These are phyloP conservation scores for Triticum dicoccoides DNA, from an alignment of 176 grass and related monocot species.

Conservation along the genomic window DNA sequence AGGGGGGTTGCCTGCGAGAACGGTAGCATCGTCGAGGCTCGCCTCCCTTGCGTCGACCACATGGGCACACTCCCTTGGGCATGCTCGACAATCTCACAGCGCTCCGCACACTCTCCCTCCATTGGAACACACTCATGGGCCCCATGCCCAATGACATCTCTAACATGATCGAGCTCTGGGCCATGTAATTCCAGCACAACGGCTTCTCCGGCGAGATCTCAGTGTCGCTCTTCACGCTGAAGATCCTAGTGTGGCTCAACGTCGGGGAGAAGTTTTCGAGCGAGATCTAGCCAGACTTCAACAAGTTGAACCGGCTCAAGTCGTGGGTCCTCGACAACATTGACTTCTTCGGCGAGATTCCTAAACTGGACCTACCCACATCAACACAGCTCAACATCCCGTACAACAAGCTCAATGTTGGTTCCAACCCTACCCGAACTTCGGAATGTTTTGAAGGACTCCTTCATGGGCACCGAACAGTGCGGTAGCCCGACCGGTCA, in stretches of 20 bases:
- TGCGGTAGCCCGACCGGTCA: too few species aligned
- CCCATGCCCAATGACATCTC: slow-evolving; percentile 60
- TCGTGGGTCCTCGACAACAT: too few species aligned
- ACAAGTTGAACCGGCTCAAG: slow-evolving; percentile 58
- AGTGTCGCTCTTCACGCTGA: slow-evolving; percentile 45
- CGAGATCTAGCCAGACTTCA: slow-evolving; percentile 56
- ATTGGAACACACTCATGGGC: slow-evolving; percentile 67
- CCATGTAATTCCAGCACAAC: slow-evolving; percentile 81
- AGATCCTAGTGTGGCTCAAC: slow-evolving; percentile 81
- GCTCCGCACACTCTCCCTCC: slow-evolving; percentile 73
- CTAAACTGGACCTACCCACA: too few species aligned
- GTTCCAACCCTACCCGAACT: too few species aligned
- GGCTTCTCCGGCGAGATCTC: slow-evolving; percentile 58
- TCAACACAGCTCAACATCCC: too few species aligned
- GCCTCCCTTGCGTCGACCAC: too few species aligned
- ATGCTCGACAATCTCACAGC: slow-evolving; percentile 63
- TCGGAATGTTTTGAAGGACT: too few species aligned
- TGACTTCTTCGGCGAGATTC: too few species aligned
- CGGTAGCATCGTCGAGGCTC: too few species aligned
- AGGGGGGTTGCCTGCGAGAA: too few species aligned
- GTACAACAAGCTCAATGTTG: too few species aligned
- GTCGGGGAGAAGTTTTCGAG: slow-evolving; percentile 66
- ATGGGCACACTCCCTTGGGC: slow-evolving; percentile 52
- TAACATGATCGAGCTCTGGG: slow-evolving; percentile 56
- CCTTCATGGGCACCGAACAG: too few species aligned